A percentile compares a stretch with the other conserved stretches of the same genome.
phyloP scores from a whole-genome alignment of 768 basidiomycete species.

The Solioccasus polychromus region DNA sequence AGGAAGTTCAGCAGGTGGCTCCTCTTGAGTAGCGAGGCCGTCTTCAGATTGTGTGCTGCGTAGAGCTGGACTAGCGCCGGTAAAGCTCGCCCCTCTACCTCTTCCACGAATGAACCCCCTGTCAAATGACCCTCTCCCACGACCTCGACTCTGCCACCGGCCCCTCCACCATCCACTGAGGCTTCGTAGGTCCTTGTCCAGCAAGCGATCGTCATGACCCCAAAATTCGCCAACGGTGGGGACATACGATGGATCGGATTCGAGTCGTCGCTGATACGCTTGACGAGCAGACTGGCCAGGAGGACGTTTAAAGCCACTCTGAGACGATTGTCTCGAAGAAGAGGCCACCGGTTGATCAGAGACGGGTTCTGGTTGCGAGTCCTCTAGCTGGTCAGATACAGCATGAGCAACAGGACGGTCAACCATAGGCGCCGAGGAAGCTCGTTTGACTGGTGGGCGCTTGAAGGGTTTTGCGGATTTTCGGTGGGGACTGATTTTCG shows the following conservation, averaged over 20 bases:
- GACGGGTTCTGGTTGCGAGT: conserved; percentile 16
- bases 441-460: conserved; percentile 34
- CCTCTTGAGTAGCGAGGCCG: conserved; percentile 16
- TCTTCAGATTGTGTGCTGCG: conserved; percentile 20
- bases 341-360: conserved; percentile 38
- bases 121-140: conserved; percentile 49
- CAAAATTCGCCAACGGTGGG: conserved; percentile 92
- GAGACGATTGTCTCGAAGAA: conserved; percentile 34
- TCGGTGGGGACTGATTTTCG: conserved; percentile 36
- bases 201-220: conserved; percentile 89
- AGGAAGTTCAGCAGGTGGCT: conserved; percentile 36
- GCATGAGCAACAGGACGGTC: conserved; percentile 20
- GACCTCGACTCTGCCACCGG: conserved; percentile 67
- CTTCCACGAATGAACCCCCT: conserved; percentile 51
- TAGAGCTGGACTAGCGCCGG: conserved; percentile 15
- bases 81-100: conserved; percentile 48
- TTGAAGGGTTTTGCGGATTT: conserved; percentile 42
- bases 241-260: conserved; percentile 83
- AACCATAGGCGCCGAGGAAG: conserved; percentile 33
- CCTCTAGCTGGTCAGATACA: conserved; percentile 14
- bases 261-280: conserved; percentile 79
- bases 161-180: conserved; percentile 88
- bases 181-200: conserved; percentile 79
- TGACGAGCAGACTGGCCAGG: conserved; percentile 70
- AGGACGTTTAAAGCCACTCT: conserved; percentile 32